phyloP scores from a whole-genome alignment of 2,329 filamentous ascomycete species.

The Cladophialophora psammophila region DNA sequence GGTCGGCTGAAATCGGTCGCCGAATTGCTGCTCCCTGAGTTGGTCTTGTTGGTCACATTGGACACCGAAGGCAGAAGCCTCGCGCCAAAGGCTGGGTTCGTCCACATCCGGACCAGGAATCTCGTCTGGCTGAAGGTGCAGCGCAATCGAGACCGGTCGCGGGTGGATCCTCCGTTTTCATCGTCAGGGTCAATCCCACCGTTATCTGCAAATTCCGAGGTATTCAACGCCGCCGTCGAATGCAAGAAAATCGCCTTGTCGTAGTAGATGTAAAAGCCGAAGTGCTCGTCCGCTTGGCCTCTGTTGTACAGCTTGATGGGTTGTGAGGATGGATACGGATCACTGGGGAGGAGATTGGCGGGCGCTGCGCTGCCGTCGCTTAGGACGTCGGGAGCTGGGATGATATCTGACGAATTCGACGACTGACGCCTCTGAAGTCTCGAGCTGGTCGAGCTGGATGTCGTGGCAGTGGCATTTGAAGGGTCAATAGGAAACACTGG shows the following conservation, averaged over 20 bases:
- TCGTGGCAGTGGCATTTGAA: constrained; percentile 24
- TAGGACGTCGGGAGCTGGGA: constrained; percentile 37
- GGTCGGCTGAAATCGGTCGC: constrained; percentile 59
- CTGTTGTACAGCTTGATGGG: constrained; percentile 87
- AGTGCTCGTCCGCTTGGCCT: constrained; percentile 80
- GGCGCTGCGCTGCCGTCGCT: constrained; percentile 73
- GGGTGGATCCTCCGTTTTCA: constrained; percentile 59
- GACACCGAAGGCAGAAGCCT: constrained; percentile 40
- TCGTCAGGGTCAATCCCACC: constrained; percentile 49
- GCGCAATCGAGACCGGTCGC: constrained; percentile 55
- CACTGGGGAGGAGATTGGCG: constrained; percentile 73
- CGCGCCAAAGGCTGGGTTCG: constrained; percentile 51
- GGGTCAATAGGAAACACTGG: constrained; percentile 51
- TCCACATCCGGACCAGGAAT: constrained; percentile 70
- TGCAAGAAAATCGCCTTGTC: constrained; percentile 81
- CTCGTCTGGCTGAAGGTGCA: constrained; percentile 69
- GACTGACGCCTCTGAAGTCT: constrained; percentile 39
- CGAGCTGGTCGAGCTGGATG: constrained; percentile 36
- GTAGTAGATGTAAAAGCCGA: constrained; percentile 93
- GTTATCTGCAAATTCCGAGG: constrained; percentile 29
- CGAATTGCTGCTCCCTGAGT: constrained; percentile 42
- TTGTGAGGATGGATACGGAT: constrained; percentile 64
- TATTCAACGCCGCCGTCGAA: constrained; percentile 31
- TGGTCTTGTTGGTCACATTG: constrained; percentile 25
- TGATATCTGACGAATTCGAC: constrained; percentile 33